These are phyloP conservation scores for Boletus vinaceobasis DNA, from an alignment of 768 basidiomycete species.

Conservation along the genomic window DNA sequence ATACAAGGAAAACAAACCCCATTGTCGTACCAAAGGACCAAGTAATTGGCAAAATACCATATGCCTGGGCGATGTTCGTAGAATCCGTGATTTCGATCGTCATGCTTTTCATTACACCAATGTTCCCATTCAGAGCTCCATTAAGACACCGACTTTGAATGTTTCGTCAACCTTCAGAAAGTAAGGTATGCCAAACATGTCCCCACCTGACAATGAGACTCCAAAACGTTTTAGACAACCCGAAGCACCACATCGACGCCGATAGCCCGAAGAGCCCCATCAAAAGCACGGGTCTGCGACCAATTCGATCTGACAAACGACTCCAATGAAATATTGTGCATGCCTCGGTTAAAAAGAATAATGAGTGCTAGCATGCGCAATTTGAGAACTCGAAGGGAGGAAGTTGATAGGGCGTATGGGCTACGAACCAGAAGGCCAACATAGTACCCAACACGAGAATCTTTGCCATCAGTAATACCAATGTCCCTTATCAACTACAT, in stretches of 20 bases:
- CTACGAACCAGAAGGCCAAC: constrained; percentile 44
- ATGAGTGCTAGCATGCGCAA: constrained; percentile 35
- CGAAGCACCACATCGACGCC: constrained; percentile 46
- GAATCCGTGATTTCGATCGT: constrained; percentile 40
- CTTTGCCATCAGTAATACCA: constrained; percentile 42
- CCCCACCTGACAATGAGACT: constrained; percentile 39
- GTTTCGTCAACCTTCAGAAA: neutral
- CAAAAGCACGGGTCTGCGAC: constrained; percentile 48
- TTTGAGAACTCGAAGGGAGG: neutral
- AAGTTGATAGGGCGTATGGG: neutral
- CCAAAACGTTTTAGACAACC: constrained; percentile 46
- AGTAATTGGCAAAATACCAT: constrained; percentile 54
- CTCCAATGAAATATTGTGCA: constrained; percentile 49
- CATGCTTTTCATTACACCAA: constrained; percentile 48
- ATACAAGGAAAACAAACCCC: constrained; percentile 34
- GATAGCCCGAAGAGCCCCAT: constrained; percentile 44
- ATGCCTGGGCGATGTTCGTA: constrained; percentile 38
- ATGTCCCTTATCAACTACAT: constrained; percentile 29
- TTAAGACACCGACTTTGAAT: constrained; percentile 39
- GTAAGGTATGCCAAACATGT: neutral
- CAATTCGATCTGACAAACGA: constrained; percentile 46
- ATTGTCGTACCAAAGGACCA: constrained; percentile 43
- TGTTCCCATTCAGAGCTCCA: constrained; percentile 55
- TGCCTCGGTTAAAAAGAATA: constrained; percentile 50
- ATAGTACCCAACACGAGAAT: constrained; percentile 45